Evolutionary conservation across 257 asterid genomes (phyloP).

Genomic region (Petrea volubilis): DNA sequence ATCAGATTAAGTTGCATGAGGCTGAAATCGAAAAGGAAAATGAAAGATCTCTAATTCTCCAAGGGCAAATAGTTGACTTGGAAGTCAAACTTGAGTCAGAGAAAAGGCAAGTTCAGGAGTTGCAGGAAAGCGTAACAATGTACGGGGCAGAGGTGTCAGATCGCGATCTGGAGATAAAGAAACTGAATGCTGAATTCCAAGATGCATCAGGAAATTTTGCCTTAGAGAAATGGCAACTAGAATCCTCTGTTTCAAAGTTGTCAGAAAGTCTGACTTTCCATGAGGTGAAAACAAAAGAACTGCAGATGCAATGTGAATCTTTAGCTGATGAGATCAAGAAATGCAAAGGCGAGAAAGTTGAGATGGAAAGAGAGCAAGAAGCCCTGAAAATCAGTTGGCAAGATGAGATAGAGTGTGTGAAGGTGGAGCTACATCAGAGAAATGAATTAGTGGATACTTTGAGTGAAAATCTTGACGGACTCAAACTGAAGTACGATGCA

Average conservation of each 20-base stretch:
- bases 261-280: slow-evolving; percentile 37
- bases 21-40: slow-evolving; percentile 49
- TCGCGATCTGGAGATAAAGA: slow-evolving; percentile 45
- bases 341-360: slow-evolving; percentile 45
- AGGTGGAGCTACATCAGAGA: slow-evolving; percentile 40
- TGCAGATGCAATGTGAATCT: slow-evolving; percentile 36
- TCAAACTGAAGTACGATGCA: slow-evolving; percentile 49
- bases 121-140: slow-evolving; percentile 40
- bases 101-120: slow-evolving; percentile 33
- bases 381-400: slow-evolving; percentile 38
- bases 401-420: slow-evolving; percentile 37
- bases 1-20: slow-evolving; percentile 41
- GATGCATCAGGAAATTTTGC: slow-evolving; percentile 44
- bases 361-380: slow-evolving; percentile 46
- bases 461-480: slow-evolving; percentile 43
- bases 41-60: slow-evolving; percentile 43
- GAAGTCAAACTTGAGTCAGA: slow-evolving; percentile 48
- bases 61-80: slow-evolving; percentile 44
- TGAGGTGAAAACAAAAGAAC: slow-evolving; percentile 46
- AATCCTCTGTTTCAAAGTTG: slow-evolving; percentile 45
- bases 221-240: slow-evolving; percentile 59
- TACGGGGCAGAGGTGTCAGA: slow-evolving; percentile 33
- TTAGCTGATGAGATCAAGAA: slow-evolving; percentile 41
- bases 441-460: slow-evolving; percentile 28
- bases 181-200: slow-evolving; percentile 42